Evolutionary conservation across 768 basidiomycete genomes (phyloP), one percentile per base, ranked within the genome.

Genomic region (Amanita fuliginea): DNA sequence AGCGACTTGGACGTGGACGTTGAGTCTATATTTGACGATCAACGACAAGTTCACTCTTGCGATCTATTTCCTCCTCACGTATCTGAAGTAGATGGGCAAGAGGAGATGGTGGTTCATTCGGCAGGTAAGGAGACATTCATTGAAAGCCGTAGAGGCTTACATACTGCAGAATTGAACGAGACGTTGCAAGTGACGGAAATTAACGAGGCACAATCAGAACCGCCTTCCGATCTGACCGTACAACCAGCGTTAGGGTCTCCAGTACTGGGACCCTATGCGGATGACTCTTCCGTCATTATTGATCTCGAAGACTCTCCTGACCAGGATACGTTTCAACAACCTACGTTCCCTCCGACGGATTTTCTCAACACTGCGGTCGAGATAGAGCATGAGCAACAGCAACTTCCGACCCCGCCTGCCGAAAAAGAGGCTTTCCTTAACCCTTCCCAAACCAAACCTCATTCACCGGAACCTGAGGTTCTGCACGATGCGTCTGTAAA

Each of bases 351-450:
- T 13, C 35, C 18, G 10, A 16, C 14, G 10, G 39, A 39, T 18
- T 39, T 48, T 26, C 30, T 40, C 36, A 24, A 41, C 30, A 48
- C 24, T 19, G 47, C 46, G 3, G 35, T 36, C n/a, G 46, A 47
- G 34, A n/a, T 40, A 5, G 49, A 50, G 19, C 49, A 32, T 24
- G 56, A 54, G 22, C 47, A 51, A 40, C 56, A 53, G 21, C 59
- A 60, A 34, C 57, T 59, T 22, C 59, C 59, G 7, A 59, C 60
- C 2, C 59, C 60, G 19, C 57, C 57, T 6, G 59, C 62, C 10
- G 62, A 63, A 43, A 46, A 43, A 11, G 49, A 46, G 21, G 11
- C 10, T 45, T 32, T 36, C 22, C n/a, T 46, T 26, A 41, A 44
- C 16, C 28, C 18, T 18, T 26, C 19, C 8, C 33, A n/a, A 9